phyloP scores from a whole-genome alignment of 2,329 filamentous ascomycete genomes.

The Colletotrichum noveboracense region DNA sequence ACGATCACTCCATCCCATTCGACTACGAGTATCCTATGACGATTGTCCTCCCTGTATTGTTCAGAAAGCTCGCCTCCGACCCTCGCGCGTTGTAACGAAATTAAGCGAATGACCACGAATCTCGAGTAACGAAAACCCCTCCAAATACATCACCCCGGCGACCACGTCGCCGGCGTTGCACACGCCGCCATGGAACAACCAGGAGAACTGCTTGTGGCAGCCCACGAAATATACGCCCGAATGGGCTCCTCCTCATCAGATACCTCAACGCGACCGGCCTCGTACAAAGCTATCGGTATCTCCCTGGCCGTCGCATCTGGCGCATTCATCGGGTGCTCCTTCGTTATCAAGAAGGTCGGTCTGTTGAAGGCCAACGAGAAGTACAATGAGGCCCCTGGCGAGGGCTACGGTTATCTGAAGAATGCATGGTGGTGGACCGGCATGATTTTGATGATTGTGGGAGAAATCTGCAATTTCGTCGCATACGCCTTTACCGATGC shows the following conservation, averaged over 20 bases:
- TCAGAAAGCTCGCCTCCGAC: background rate
- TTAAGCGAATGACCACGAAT: conserved; percentile 8
- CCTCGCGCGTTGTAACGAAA: background rate
- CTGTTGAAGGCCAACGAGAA: conserved; percentile 92
- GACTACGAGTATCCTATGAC: background rate
- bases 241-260: conserved; percentile 19
- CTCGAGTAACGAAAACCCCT: background rate
- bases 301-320: conserved; percentile 85
- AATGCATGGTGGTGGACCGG: conserved; percentile 94
- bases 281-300: conserved; percentile 88
- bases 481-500: conserved; percentile 97
- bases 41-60: background rate
- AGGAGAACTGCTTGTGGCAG: conserved; percentile 10
- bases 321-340: conserved; percentile 91
- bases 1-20: background rate
- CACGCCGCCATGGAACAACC: conserved; percentile 13
- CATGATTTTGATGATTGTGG: conserved; percentile 96
- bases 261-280: conserved; percentile 45
- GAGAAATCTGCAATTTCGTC: conserved; percentile 96
- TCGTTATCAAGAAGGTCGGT: conserved; percentile 94
- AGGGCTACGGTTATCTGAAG: conserved; percentile 97
- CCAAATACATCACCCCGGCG: conserved; percentile 10
- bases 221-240: conserved; percentile 19
- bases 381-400: conserved; percentile 93
- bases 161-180: conserved; percentile 5